phyloP scores from a whole-genome alignment of 805 yeast species.

The Kazachstania kunashirensis region DNA sequence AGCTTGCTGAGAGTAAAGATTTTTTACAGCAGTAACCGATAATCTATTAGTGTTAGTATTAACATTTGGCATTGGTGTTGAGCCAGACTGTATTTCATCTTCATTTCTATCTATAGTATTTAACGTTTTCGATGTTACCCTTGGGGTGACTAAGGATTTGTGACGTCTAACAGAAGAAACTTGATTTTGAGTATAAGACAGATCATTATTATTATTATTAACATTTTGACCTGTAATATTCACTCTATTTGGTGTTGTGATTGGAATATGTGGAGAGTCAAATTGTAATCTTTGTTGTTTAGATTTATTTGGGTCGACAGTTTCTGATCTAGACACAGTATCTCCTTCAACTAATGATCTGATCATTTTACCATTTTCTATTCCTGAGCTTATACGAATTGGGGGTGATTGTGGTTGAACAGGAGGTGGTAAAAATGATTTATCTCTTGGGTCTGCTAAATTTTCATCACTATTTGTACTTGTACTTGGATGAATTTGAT shows the following conservation, averaged over 20 bases:
- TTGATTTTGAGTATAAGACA: background rate
- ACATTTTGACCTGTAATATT: slow-evolving; percentile 9
- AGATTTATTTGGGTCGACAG: slow-evolving; percentile 27
- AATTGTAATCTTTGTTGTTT: slow-evolving; percentile 22
- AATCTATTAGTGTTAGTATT: background rate
- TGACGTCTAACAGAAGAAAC: background rate
- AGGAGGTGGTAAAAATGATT: slow-evolving; percentile 27
- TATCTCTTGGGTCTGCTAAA: slow-evolving; percentile 17
- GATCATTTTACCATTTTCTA: slow-evolving; percentile 22
- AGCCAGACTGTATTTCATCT: background rate
- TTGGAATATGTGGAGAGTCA: slow-evolving; percentile 22
- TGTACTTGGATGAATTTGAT: slow-evolving; percentile 26
- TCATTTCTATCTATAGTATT: slow-evolving; percentile 19
- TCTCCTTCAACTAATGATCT: slow-evolving; percentile 21
- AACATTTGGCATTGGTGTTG: background rate
- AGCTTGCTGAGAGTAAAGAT: background rate
- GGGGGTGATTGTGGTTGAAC: slow-evolving; percentile 27
- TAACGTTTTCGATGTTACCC: slow-evolving; percentile 34
- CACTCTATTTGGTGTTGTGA: slow-evolving; percentile 19
- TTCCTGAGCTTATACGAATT: slow-evolving; percentile 25
- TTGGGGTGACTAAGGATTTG: slow-evolving; percentile 11
- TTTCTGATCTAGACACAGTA: slow-evolving; percentile 28
- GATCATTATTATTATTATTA: slow-evolving; percentile 9
- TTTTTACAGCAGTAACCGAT: background rate
- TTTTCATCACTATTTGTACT: slow-evolving; percentile 9